phyloP scores from a whole-genome alignment of 148 eudicot species.

The Rhododendron vialii region DNA sequence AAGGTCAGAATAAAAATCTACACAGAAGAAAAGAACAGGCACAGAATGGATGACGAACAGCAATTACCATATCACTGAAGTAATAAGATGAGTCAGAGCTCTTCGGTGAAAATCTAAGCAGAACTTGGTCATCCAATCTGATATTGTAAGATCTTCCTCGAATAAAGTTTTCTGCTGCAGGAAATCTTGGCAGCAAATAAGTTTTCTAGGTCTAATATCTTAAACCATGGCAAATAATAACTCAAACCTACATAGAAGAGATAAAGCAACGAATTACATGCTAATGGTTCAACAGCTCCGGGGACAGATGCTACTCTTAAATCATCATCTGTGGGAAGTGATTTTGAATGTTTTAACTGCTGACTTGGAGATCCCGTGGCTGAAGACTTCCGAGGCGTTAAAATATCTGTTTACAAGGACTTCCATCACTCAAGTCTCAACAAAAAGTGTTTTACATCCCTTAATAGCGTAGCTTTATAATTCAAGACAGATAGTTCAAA shows the following conservation, averaged over 20 bases:
- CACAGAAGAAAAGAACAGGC: background rate
- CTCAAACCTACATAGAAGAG: conserved; percentile 3
- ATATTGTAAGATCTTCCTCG: conserved; percentile 96
- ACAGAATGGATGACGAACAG: background rate
- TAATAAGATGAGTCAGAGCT: conserved; percentile 88
- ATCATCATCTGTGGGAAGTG: conserved; percentile 52
- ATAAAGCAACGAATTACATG: conserved; percentile 54
- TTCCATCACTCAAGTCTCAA: background rate
- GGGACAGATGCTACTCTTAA: conserved; percentile 36
- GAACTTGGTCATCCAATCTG: conserved; percentile 93
- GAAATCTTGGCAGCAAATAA: conserved; percentile 52
- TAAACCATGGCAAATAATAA: background rate
- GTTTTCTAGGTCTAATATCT: conserved; percentile 11
- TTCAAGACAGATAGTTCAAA: background rate
- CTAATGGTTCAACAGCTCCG: conserved; percentile 49
- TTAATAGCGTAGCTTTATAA: background rate
- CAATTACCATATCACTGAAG: conserved; percentile 86
- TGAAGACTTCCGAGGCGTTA: conserved; percentile 45
- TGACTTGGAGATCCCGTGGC: conserved; percentile 40
- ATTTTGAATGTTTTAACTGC: conserved; percentile 39
- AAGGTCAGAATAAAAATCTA: conserved; percentile 4
- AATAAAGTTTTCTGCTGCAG: conserved; percentile 95
- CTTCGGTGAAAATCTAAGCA: conserved; percentile 91
- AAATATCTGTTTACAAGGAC: conserved; percentile 36
- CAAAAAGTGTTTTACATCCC: background rate